Conservation (phyloP, 352 stramenopile genomes). For the Globisporangium camurandrum region DNA sequence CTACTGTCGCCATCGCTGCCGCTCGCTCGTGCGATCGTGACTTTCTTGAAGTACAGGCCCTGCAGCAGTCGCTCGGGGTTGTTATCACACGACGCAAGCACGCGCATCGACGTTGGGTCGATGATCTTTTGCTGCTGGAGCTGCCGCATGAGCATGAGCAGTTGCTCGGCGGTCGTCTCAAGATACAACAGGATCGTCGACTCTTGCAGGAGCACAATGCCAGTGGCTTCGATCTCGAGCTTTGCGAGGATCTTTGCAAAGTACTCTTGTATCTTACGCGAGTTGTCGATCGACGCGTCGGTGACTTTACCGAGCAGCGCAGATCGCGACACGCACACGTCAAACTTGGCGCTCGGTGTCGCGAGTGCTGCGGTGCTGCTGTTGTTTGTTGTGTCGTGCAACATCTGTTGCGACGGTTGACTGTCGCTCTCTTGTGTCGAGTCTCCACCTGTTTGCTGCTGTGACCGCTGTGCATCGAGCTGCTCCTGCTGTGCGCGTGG, state of each 20-base stretch:
- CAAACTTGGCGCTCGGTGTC: conserved; percentile 23
- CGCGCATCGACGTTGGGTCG: conserved; percentile 31
- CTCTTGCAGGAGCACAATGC: conserved; percentile 48
- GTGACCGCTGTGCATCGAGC: conserved; percentile 7
- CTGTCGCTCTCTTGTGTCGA: background rate
- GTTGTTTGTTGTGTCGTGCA: background rate
- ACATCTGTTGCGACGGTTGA: background rate
- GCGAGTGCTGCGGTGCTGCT: conserved; percentile 11
- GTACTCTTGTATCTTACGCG: conserved; percentile 53
- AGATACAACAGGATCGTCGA: conserved; percentile 44
- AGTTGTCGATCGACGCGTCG: conserved; percentile 33
- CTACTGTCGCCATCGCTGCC: conserved; percentile 12
- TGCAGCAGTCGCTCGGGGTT: conserved; percentile 40
- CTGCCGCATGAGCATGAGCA: conserved; percentile 34
- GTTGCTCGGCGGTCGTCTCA: conserved; percentile 51
- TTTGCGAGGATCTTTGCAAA: conserved; percentile 49
- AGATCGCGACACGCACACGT: conserved; percentile 36
- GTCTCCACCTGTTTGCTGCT: conserved; percentile 23
- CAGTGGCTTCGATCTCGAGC: conserved; percentile 49
- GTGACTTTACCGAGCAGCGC: conserved; percentile 31
- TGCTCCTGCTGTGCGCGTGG: conserved; percentile 15
- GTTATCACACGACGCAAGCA: conserved; percentile 59
- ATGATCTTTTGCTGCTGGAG: conserved; percentile 30
- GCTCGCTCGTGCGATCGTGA: conserved; percentile 19
- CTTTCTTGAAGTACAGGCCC: conserved; percentile 63